Evolutionary conservation across 2,329 filamentous ascomycete genomes (phyloP).

Genomic region (Helotiales sp.): DNA sequence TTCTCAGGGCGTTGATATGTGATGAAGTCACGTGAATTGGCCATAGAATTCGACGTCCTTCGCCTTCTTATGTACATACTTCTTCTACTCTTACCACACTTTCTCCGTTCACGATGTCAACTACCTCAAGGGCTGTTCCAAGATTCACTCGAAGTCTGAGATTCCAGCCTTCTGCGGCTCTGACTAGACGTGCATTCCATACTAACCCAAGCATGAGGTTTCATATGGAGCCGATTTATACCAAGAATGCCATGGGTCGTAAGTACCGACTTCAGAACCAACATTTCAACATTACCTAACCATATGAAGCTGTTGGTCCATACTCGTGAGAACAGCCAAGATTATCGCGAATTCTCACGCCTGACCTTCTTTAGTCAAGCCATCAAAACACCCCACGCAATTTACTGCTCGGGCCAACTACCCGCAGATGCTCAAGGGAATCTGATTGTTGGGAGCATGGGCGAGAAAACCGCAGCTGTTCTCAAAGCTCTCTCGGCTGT

Average conservation of each 20-base stretch:
- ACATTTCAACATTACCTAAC: constrained; percentile 7
- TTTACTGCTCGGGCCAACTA: constrained; percentile 63
- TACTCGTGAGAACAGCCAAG: constrained; percentile 48
- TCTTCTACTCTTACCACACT: background rate
- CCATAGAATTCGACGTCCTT: too few species aligned
- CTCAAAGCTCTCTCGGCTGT: constrained; percentile 65
- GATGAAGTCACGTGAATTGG: too few species aligned
- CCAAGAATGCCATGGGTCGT: constrained; percentile 57
- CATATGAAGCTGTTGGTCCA: constrained; percentile 55
- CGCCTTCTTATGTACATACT: background rate
- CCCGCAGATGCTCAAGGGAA: constrained; percentile 32
- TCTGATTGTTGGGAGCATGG: constrained; percentile 16
- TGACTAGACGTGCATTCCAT: constrained; percentile 28
- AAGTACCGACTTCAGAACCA: background rate
- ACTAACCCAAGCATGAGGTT: constrained; percentile 41
- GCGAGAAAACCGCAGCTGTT: background rate
- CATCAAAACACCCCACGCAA: constrained; percentile 63
- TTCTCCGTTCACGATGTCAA: background rate
- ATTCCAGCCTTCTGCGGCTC: background rate
- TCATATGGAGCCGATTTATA: constrained; percentile 50
- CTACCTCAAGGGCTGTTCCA: background rate
- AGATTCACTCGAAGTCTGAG: background rate
- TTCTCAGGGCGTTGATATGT: too few species aligned
- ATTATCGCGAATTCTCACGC: background rate
- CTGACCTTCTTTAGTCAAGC: constrained; percentile 53